Base-by-base conservation (phyloP, 108 stramenopile species). In the Hondaea fermentalgiana region DNA sequence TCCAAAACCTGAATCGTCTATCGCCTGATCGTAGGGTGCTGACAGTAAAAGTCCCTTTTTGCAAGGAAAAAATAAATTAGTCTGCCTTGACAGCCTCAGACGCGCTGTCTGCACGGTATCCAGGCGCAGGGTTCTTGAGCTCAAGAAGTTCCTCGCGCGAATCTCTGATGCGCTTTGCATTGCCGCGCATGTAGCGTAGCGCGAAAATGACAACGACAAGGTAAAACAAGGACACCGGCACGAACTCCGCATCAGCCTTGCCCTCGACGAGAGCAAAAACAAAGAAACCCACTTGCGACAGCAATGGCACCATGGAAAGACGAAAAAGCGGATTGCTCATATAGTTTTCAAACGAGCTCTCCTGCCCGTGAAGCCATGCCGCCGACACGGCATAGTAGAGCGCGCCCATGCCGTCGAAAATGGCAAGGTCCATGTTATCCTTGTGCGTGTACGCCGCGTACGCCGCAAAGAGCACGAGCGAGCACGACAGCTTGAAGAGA, bases 111-210 rank as follows among this genome's bases (percentile, higher is more conserved):
- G 17, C 64, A 23, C 25, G 25, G 42, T 69, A 69, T 14, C 64
- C 42, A 8, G 64, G 64, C 64, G 64, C 25, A 14, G 64, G 64
- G 64, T 69, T 17, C 64, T 69, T 28, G 35, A 69, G 64, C 1
- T 69, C 64, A 12, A 69, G 64, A 14, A 69, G 42, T 12, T 69
- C 64, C 64, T 69, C 64, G 45, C 76, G 76, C 6, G 49, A 53
- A 2, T 83, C 51, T 3, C 49, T 53, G 76, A 83, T 83, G 6
- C 44, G 6, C 51, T 12, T 83, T 14, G 51, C 76, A 23, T 53
- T 83, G 51, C 76, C 76, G 23, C 51, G 76, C 76, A 83, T 83
- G 76, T 83, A 83, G 19, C 76, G 76, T 45, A 83, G 51, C 19
- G 76, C 45, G 16, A 53, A n/a, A 35, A 83, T 4, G 49, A 83